Base-by-base conservation (phyloP, 305 asterid genomes). In the Solanum hybrid region DNA sequence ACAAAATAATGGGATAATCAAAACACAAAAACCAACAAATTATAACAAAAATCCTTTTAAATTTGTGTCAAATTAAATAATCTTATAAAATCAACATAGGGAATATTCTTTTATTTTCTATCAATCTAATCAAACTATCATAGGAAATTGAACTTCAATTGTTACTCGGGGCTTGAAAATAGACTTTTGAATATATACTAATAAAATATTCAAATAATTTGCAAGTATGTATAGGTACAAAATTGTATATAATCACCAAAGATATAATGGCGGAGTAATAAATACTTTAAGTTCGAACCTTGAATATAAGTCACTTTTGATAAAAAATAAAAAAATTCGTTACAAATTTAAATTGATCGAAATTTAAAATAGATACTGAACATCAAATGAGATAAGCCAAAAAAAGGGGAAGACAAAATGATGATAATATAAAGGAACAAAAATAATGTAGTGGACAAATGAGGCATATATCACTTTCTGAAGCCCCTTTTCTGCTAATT, bases 351-450 rank as follows among this genome's bases (percentile, higher is more conserved):
- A 73, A 27, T 73, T 13, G 1, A 7, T 13, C 5, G 0, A 73
- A 73, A 6, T 14, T 27, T 15, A 27, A 73, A 73, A 6, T 2
- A 65, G 1, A 65, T 68, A 68, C 1, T 1, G 6, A 27, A 13
- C 32, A 10, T 2, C 8, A 1, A 24, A 7, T 1, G 15, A n/a
- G 0, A 82, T 26, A 8, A 26, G 26, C 9, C 1, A 83, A 15
- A 83, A 45, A 45, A 83, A 15, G 29, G 20, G 4, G 20, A 29
- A 34, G 39, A 83, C 88, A 45, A 83, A 83, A 83, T 83, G 38
- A 83, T 29, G 75, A 45, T 1, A 83, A 82, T 41, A 39, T 24
- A 39, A 82, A 82, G 87, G 37, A 34, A 10, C 24, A 83, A 29
- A 83, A 82, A 31, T 10, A 27, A 83, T 83, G 75, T 83, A 29